These are phyloP conservation scores for Bombardia bombarda DNA, from an alignment of 495 filamentous ascomycete species.

Conservation along the genomic window DNA sequence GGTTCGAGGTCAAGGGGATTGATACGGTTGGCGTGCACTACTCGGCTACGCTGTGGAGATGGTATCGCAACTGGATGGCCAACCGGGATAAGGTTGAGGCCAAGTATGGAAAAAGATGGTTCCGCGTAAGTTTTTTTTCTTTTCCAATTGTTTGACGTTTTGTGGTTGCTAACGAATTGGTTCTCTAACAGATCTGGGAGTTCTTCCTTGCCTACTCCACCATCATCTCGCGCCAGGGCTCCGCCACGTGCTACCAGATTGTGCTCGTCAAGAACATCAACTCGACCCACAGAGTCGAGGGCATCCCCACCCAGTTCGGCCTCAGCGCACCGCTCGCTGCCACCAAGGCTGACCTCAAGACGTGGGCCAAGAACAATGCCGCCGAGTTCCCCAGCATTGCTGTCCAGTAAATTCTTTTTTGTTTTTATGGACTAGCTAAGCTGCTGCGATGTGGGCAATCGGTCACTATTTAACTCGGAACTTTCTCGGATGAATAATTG, in stretches of 20 bases:
- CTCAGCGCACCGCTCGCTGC: constrained; percentile 60
- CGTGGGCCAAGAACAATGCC: constrained; percentile 38
- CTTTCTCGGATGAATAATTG: too few relatives aligned
- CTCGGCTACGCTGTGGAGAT: constrained; percentile 92
- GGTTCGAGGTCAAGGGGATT: constrained; percentile 68
- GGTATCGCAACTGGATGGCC: constrained; percentile 98
- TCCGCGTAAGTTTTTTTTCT: constrained; percentile 61
- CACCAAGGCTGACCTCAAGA: constrained; percentile 31
- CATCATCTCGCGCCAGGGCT: constrained; percentile 88
- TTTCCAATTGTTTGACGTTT: not conserved
- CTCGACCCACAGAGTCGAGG: constrained; percentile 87
- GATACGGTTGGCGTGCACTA: constrained; percentile 96
- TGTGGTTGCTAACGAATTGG: not conserved
- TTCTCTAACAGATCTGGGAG: constrained; percentile 75
- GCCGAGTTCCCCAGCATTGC: constrained; percentile 32
- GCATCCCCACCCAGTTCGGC: constrained; percentile 65
- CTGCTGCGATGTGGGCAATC: too few relatives aligned
- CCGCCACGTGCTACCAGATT: constrained; percentile 94
- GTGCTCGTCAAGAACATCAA: constrained; percentile 96
- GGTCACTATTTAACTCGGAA: too few relatives aligned
- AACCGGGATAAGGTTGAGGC: constrained; percentile 91
- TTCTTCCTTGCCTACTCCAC: constrained; percentile 93
- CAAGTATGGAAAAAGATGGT: constrained; percentile 95
- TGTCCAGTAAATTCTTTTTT: constrained; percentile 28
- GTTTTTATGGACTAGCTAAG: too few relatives aligned